Percentiles rank a stretch among this genome's conserved stretches.
These are phyloP conservation scores for Misopates orontium DNA, from an alignment of 257 asterid species.

Conservation along the genomic window DNA sequence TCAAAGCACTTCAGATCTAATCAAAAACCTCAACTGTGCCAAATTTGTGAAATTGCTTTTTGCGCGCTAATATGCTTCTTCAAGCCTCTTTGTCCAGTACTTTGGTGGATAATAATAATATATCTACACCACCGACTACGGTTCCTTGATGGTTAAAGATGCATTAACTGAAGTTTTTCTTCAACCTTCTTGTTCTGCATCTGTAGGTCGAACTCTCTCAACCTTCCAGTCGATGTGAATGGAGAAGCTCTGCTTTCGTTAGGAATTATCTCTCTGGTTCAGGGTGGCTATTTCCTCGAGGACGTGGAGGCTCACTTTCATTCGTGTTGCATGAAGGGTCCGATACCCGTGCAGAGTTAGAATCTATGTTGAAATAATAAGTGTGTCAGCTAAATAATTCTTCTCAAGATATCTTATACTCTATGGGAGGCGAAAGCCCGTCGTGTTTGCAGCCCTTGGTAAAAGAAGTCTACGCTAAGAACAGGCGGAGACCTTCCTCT, in stretches of 20 bases:
- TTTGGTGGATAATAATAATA: conserved; percentile 42
- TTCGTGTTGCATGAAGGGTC: conserved; percentile 64
- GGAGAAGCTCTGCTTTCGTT: conserved; percentile 75
- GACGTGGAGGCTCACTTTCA: conserved; percentile 74
- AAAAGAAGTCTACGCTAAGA: conserved; percentile 82
- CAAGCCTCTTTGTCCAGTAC: conserved; percentile 51
- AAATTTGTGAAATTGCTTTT: neutral
- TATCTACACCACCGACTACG: conserved; percentile 59
- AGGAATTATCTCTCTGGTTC: conserved; percentile 91
- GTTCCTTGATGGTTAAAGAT: conserved; percentile 75
- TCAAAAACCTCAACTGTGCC: no score
- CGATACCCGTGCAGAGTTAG: conserved; percentile 52
- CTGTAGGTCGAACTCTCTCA: conserved; percentile 81
- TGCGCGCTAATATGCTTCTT: conserved; percentile 39
- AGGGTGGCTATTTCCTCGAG: conserved; percentile 78
- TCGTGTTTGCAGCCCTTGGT: conserved; percentile 53
- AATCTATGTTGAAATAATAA: conserved; percentile 56
- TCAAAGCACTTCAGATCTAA: no score
- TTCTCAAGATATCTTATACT: conserved; percentile 37
- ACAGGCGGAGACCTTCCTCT: conserved; percentile 78
- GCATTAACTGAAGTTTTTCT: conserved; percentile 80
- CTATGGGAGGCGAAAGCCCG: conserved; percentile 34
- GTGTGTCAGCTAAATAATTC: conserved; percentile 41
- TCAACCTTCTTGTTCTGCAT: conserved; percentile 59
- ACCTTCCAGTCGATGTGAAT: conserved; percentile 79